Percentiles rank a stretch among this genome's conserved stretches.
phyloP scores from a whole-genome alignment of 257 asterid species.

The Fraxinus excelsior region DNA sequence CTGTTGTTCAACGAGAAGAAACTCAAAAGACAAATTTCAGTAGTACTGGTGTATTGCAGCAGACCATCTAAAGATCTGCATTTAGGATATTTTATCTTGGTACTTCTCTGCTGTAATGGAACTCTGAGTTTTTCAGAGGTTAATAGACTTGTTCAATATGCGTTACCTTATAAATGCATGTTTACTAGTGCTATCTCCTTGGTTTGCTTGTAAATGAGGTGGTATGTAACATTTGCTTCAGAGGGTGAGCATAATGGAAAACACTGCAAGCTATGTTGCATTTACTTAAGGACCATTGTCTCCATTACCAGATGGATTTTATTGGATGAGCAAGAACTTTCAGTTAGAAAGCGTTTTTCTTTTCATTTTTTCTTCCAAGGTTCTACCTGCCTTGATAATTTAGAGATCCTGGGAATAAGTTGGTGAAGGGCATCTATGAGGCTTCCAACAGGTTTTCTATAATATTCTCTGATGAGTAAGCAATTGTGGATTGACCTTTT shows the following conservation, averaged over 20 bases:
- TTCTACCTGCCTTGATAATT: slow-evolving; percentile 10
- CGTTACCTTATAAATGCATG: slow-evolving; percentile 31
- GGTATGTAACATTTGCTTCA: slow-evolving; percentile 26
- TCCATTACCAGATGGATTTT: slow-evolving; percentile 21
- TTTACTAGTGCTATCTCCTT: slow-evolving; percentile 31
- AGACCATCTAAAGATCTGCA: slow-evolving; percentile 26
- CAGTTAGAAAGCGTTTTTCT: slow-evolving; percentile 15
- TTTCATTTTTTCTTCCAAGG: slow-evolving; percentile 22
- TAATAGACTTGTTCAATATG: slow-evolving; percentile 29
- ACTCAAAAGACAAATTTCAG: slow-evolving; percentile 20
- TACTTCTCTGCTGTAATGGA: slow-evolving; percentile 46
- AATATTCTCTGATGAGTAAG: slow-evolving; percentile 22
- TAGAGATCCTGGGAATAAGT: slow-evolving; percentile 30
- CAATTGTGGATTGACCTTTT: slow-evolving; percentile 27
- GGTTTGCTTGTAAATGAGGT: slow-evolving; percentile 28
- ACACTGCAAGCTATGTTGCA: slow-evolving; percentile 28
- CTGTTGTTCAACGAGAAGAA: slow-evolving; percentile 24
- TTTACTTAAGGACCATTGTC: slow-evolving; percentile 25
- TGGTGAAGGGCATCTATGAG: slow-evolving; percentile 18
- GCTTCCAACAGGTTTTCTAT: slow-evolving; percentile 21
- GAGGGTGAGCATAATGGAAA: slow-evolving; percentile 36
- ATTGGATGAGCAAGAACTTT: slow-evolving; percentile 28
- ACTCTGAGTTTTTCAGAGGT: slow-evolving; percentile 34
- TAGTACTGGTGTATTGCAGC: slow-evolving; percentile 23
- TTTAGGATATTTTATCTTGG: slow-evolving; percentile 36